These are phyloP conservation scores for Auriscalpium microsporum DNA, from an alignment of 768 basidiomycete species.

Conservation along the genomic window DNA sequence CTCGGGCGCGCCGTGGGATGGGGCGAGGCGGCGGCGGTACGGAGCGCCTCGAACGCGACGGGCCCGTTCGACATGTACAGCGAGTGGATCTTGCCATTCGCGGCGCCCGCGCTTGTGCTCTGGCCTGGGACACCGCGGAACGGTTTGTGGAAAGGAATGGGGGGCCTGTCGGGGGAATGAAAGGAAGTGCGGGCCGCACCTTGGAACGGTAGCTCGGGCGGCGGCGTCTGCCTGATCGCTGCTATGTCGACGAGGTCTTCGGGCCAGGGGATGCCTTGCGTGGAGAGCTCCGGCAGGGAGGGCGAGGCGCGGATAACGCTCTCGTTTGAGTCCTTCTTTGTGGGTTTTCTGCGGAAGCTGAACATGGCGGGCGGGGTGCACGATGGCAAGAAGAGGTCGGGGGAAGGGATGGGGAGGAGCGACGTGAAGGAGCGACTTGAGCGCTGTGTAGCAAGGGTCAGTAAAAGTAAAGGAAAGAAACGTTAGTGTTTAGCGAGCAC, in stretches of 20 bases:
- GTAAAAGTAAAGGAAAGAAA: conserved; percentile 1
- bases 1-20: conserved; percentile 39
- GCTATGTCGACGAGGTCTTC: conserved; percentile 70
- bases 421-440: neutral
- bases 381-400: conserved; percentile 13
- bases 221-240: conserved; percentile 44
- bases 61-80: conserved; percentile 61
- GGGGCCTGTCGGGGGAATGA: conserved; percentile 38
- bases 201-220: conserved; percentile 33
- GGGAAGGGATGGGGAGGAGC: conserved; percentile 17
- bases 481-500: neutral
- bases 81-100: conserved; percentile 56
- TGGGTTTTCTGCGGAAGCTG: conserved; percentile 56
- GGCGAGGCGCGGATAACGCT: conserved; percentile 57
- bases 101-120: conserved; percentile 21
- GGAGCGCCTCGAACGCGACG: conserved; percentile 53
- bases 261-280: conserved; percentile 79
- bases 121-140: conserved; percentile 36
- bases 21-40: conserved; percentile 20
- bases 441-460: conserved; percentile 1
- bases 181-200: conserved; percentile 69
- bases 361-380: conserved; percentile 43
- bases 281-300: conserved; percentile 68
- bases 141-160: conserved; percentile 79
- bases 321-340: conserved; percentile 39